A percentile compares a stretch with the other conserved stretches of the same genome.
These are phyloP conservation scores for Xylariales sp. DNA, from an alignment of 2,329 filamentous ascomycete species.

Conservation along the genomic window DNA sequence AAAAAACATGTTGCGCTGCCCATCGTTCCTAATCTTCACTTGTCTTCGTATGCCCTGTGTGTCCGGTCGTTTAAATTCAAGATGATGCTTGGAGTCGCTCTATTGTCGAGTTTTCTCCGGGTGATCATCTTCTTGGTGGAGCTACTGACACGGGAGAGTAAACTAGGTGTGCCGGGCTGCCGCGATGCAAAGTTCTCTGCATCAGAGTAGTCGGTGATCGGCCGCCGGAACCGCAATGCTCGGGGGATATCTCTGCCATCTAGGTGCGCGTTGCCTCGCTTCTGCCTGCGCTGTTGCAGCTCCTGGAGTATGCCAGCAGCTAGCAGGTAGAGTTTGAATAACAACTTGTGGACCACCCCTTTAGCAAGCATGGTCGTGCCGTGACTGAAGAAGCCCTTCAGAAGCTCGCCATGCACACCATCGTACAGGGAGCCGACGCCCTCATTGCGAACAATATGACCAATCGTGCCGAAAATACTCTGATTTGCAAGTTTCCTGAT, in stretches of 20 bases:
- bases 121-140: background rate
- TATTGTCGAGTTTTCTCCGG: background rate
- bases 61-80: conserved; percentile 3
- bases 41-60: background rate
- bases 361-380: conserved; percentile 86
- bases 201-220: background rate
- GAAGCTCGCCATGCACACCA: conserved; percentile 69
- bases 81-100: background rate
- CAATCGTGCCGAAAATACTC: conserved; percentile 61
- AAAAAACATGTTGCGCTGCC: no score
- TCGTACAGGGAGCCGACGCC: conserved; percentile 69
- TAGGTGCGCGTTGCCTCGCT: background rate
- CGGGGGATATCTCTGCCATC: background rate
- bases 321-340: conserved; percentile 69
- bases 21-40: no score
- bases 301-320: conserved; percentile 41
- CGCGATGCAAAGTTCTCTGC: background rate
- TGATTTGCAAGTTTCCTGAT: conserved; percentile 25
- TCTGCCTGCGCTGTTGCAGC: conserved; percentile 5
- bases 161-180: background rate
- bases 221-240: background rate
- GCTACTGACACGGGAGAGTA: background rate
- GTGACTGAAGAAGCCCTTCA: conserved; percentile 82
- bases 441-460: conserved; percentile 56
- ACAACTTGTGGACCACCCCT: conserved; percentile 66